Evolutionary conservation across 495 filamentous ascomycete species (phyloP), one percentile per base, ranked within the genome.

Genomic region (Talaromyces ruber): DNA sequence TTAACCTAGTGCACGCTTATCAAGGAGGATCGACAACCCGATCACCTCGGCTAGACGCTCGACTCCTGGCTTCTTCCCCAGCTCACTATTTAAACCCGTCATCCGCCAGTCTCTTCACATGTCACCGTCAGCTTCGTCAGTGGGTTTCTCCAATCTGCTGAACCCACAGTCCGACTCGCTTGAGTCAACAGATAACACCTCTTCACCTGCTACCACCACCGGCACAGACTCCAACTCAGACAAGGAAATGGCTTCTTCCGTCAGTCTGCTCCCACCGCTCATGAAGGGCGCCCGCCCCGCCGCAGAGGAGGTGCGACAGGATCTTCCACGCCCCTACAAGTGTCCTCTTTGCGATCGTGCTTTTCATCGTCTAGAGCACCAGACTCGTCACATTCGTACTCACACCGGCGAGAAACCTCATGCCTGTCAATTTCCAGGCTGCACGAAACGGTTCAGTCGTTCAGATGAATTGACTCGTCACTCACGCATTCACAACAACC

Each of bases 401-500:
- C 94, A 98, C 72, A 98, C 94, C 2, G 95, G 94, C 63, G 94
- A 98, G 79, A 98, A 98, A 80, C 94, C 94, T 18, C 94, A 98
- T 68, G 92, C 88, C 45, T 98, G 94, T 83, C 85, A 88, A 67
- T 97, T 90, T 68, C 91, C 90, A 4, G 93, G 92, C 58, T 98
- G 94, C 84, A 94, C 91, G 57, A 98, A 98, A 77, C 89, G 92
- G 62, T 98, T 98, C 83, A 95, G 90, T 67, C 86, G 94, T 25
- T 98, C 95, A 21, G 94, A 98, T 68, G 94, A 98, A 76, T 82
- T 98, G 61, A 98, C 94, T 47, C 85, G 94, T 53, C 94, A 98
- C 77, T 97, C 94, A 72, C 84, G 94, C 71, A 98, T 98, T 80
- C 94, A 98, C 84, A 97, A 87, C 82, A 98, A 98, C 77, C 94